These are phyloP conservation scores for Mycena alexandri DNA, from an alignment of 768 basidiomycete species.

Conservation along the genomic window DNA sequence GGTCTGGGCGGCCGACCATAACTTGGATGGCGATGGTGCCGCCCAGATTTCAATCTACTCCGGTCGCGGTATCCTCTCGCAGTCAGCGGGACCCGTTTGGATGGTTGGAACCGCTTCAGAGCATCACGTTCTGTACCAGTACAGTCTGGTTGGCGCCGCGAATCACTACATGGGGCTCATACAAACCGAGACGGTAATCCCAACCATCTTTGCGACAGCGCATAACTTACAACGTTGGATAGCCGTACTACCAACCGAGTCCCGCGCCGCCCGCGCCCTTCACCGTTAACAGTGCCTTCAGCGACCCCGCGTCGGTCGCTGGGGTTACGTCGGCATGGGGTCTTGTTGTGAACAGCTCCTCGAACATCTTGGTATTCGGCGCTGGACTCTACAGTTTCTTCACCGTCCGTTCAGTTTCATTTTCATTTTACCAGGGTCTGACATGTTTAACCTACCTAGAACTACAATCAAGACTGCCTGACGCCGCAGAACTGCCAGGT, in stretches of 20 bases:
- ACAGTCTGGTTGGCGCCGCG: slow-evolving; percentile 68
- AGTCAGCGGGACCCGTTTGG: slow-evolving; percentile 84
- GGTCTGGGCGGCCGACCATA: slow-evolving; percentile 72
- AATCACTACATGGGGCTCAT: slow-evolving; percentile 79
- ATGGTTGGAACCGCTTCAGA: slow-evolving; percentile 76
- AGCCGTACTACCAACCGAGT: slow-evolving; percentile 79
- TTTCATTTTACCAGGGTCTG: neutral
- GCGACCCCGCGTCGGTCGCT: slow-evolving; percentile 63
- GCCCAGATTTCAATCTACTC: slow-evolving; percentile 68
- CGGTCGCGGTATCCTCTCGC: slow-evolving; percentile 81
- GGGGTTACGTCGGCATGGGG: slow-evolving; percentile 66
- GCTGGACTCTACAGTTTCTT: slow-evolving; percentile 84
- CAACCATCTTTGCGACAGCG: neutral
- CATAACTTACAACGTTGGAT: slow-evolving; percentile 9
- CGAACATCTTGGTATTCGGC: slow-evolving; percentile 73
- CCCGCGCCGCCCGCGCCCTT: slow-evolving; percentile 73
- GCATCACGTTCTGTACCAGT: slow-evolving; percentile 78
- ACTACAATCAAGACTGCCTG: slow-evolving; percentile 66
- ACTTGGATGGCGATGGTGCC: slow-evolving; percentile 66
- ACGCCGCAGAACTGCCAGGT: slow-evolving; percentile 61
- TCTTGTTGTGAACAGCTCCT: slow-evolving; percentile 62
- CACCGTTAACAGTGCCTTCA: slow-evolving; percentile 53
- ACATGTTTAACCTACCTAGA: slow-evolving; percentile 29
- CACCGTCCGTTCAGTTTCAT: slow-evolving; percentile 36
- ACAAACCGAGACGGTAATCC: slow-evolving; percentile 78